Conservation (phyloP, 768 basidiomycete species). For the Auricularia sp. region DNA sequence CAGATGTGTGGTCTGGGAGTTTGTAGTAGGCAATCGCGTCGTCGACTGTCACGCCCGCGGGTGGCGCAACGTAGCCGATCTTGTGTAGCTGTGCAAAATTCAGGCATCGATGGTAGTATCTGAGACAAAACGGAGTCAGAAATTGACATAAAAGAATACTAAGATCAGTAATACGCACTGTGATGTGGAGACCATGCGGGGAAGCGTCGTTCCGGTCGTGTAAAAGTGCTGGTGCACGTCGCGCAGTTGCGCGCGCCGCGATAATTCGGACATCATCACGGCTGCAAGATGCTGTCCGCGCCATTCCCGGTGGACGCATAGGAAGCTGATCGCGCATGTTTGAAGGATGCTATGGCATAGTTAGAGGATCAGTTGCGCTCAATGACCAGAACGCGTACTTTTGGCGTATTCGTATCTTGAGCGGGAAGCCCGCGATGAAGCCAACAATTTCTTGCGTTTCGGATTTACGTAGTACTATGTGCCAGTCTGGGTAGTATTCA, state of each 20-base stretch:
- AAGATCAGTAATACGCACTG: background rate
- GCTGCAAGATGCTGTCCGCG: background rate
- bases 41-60: background rate
- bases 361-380: background rate
- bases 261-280: background rate
- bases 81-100: background rate
- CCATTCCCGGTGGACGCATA: background rate
- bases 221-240: background rate
- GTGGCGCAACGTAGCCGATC: background rate
- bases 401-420: background rate
- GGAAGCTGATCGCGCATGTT: background rate
- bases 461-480: background rate
- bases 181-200: background rate
- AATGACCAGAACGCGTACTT: background rate
- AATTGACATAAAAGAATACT: background rate
- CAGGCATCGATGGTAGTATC: background rate
- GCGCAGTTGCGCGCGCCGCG: background rate
- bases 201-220: background rate
- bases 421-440: background rate
- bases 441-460: background rate
- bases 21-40: background rate
- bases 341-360: background rate
- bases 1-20: background rate
- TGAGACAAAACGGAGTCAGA: background rate
- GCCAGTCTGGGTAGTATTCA: background rate